Evolutionary conservation across 2,329 filamentous ascomycete genomes (phyloP), one percentile per base, ranked within the genome.

Genomic region (Aspergillus fischeri): DNA sequence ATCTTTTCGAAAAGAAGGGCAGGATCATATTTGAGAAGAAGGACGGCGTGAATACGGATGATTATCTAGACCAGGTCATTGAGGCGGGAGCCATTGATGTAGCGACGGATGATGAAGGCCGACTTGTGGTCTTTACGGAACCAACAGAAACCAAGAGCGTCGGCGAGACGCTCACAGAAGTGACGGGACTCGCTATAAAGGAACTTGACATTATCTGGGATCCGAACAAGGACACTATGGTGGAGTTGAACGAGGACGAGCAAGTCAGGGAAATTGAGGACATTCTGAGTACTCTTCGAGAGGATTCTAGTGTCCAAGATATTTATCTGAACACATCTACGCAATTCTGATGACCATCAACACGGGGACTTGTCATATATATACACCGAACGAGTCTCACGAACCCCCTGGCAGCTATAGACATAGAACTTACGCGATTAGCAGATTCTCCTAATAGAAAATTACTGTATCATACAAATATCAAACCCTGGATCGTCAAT

Each of bases 171-270:
- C 70, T 96, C n/a, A 80, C 83, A 3, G 80, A 83, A 62, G 78
- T 81, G 41, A 81, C 90, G 21, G 83, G 80, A 1, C 74, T 95
- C 59, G 83, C 88, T 57, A 83, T 95, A 49, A 78, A 88, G 55
- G 87, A 85, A 63, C 86, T 86, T 20, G 90, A 95, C 55, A 93
- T 97, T 53, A 82, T 96, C 47, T 97, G 91, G 87, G 84, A 88
- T 58, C 84, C 91, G 0, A 94, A 93, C 59, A 85, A 88, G 66
- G 92, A 96, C 60, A 92, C 89, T 0, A 84, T 84, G 70, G 84
- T 90, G 20, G 77, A 79, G 7, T 66, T 92, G 42, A 82, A 87
- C 57, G 80, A 83, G 17, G 76, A 81, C 14, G 78, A 82, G 11
- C 80, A 83, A 1, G 80, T 81, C 0, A 76, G 81, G 51, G 76